These are phyloP conservation scores for Aspergillus taichungensis DNA, from an alignment of 495 filamentous ascomycete species.

Conservation along the genomic window DNA sequence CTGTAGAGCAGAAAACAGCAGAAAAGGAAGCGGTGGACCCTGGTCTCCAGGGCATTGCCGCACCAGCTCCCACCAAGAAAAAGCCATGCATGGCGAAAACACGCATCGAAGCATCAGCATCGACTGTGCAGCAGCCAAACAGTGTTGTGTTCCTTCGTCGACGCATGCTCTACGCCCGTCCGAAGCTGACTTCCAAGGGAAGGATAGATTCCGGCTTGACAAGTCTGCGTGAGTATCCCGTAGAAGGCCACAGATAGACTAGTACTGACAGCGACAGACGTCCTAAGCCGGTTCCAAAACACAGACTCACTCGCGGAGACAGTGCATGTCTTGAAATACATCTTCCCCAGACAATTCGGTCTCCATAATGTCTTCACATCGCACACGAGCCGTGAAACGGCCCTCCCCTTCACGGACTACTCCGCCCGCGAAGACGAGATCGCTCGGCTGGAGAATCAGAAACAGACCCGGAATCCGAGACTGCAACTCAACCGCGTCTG, in stretches of 20 bases:
- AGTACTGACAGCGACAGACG: constrained; percentile 47
- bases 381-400: constrained; percentile 53
- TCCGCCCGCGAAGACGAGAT: constrained; percentile 81
- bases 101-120: neutral
- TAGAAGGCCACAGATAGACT: neutral
- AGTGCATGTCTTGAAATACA: constrained; percentile 75
- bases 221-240: constrained; percentile 63
- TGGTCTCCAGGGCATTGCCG: too few species aligned
- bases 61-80: neutral
- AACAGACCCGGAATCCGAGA: neutral
- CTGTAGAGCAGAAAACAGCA: neutral
- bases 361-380: constrained; percentile 88
- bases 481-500: too few species aligned
- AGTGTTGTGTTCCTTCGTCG: constrained; percentile 71
- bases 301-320: constrained; percentile 41
- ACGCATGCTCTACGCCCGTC: constrained; percentile 77
- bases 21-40: too few species aligned
- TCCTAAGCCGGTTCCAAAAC: constrained; percentile 65
- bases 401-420: constrained; percentile 70
- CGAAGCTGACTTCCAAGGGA: constrained; percentile 57
- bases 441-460: constrained; percentile 13
- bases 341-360: constrained; percentile 86
- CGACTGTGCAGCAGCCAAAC: constrained; percentile 30
- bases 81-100: neutral
- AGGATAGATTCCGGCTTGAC: constrained; percentile 63